Evolutionary conservation across 2,329 filamentous ascomycete species (phyloP), one percentile per base, ranked within the genome.

Genomic region (Aspergillus awamori): DNA sequence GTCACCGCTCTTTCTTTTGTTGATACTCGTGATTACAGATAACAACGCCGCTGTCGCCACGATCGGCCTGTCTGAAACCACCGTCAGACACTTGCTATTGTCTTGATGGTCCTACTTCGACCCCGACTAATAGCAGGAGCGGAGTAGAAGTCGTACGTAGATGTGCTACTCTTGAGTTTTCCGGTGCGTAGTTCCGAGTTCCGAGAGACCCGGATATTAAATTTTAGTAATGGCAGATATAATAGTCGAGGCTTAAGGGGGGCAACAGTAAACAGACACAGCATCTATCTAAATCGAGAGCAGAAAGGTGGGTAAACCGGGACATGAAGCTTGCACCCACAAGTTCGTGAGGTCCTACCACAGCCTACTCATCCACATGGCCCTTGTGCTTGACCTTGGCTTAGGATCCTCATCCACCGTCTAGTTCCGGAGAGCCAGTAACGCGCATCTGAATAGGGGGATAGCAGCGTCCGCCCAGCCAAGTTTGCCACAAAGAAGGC

Each of bases 31-130:
- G 22, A 28, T 8, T 17, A 20, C 17, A 28, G 47, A 17, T 30
- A n/a, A 20, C 17, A 13, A 8, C 47, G 26, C 47, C 26, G 26
- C 47, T 30, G 47, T 51, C 47, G 26, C 26, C 24, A 30, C 8
- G 26, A 51, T 51, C 47, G 28, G 47, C 47, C 33, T 15, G 28
- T 51, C 47, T 51, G 47, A 51, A 51, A 51, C 47, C 15, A n/a
- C n/a, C 45, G 15, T 28, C 15, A 51, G 28, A n/a, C 24, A 30
- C 20, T 5, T 30, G 45, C 10, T 4, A 13, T 22, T 45, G 20
- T 6, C 5, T 24, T 45, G 20, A 22, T 24, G 20, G 10, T 15
- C 41, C 20, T 20, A 20, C 20, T 20, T 20, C 20, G 20, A 20
- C 20, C 20, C 20, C 41, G 20, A 11, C 5, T 49, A 15, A 15